A percentile compares a stretch with the other conserved stretches of the same genome.
These are phyloP conservation scores for Flaveria floridana DNA, from an alignment of 140 eudicot genomes.

Conservation along the genomic window DNA sequence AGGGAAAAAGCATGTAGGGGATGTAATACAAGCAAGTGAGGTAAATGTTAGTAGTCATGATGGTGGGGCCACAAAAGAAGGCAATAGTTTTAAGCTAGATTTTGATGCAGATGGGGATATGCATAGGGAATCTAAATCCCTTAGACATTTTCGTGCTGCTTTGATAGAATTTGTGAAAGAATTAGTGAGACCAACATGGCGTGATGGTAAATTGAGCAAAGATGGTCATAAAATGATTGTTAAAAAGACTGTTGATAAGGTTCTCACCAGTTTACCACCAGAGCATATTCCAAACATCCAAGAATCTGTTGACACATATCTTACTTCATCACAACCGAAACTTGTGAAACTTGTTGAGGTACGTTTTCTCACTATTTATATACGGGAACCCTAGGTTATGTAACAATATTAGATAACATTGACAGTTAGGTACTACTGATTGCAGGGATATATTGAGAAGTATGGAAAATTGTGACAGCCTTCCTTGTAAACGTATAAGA, in stretches of 20 bases:
- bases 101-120: slow-evolving; percentile 43
- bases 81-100: slow-evolving; percentile 36
- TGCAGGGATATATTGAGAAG: slow-evolving; percentile 82
- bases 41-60: slow-evolving; percentile 32
- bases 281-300: slow-evolving; percentile 58
- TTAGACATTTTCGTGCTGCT: slow-evolving; percentile 68
- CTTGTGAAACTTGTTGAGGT: slow-evolving; percentile 92
- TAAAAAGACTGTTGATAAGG: slow-evolving; percentile 73
- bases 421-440: slow-evolving; percentile 34
- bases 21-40: slow-evolving; percentile 39
- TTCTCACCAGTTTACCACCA: slow-evolving; percentile 51
- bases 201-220: slow-evolving; percentile 70
- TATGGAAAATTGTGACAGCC: slow-evolving; percentile 58
- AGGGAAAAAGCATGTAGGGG: slow-evolving; percentile 44
- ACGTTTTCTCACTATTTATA: slow-evolving; percentile 34
- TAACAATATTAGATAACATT: slow-evolving; percentile 1
- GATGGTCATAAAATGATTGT: slow-evolving; percentile 79
- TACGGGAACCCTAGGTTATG: background rate
- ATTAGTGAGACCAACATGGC: slow-evolving; percentile 78
- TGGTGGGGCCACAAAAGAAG: slow-evolving; percentile 32
- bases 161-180: slow-evolving; percentile 85
- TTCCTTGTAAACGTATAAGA: slow-evolving; percentile 20
- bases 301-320: slow-evolving; percentile 58
- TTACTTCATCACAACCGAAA: slow-evolving; percentile 55
- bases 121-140: slow-evolving; percentile 52